Percentiles rank a stretch among this genome's conserved stretches.
Evolutionary conservation across 805 yeast species (phyloP).

Genomic region (Yamadazyma akitaensis): DNA sequence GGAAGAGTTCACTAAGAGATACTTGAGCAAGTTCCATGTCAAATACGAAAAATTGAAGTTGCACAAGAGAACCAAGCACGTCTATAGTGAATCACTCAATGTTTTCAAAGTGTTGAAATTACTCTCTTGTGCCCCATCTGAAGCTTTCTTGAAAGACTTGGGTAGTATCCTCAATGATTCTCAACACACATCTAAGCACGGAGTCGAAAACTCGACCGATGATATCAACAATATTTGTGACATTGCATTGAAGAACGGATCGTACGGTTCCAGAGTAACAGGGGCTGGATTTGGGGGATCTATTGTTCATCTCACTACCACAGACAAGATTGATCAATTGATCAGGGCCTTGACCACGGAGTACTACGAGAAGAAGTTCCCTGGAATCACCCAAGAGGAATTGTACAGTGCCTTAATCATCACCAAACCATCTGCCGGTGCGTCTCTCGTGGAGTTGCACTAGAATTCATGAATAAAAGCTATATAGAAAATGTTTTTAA

Average conservation of each 20-base stretch:
- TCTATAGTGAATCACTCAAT: conserved; percentile 56
- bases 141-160: conserved; percentile 38
- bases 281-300: conserved; percentile 84
- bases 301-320: conserved; percentile 58
- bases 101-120: conserved; percentile 50
- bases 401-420: conserved; percentile 51
- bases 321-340: conserved; percentile 36
- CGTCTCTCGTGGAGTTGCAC: conserved; percentile 24
- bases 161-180: conserved; percentile 60
- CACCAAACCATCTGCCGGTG: conserved; percentile 56
- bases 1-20: conserved; percentile 43
- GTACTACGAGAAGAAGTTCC: conserved; percentile 50
- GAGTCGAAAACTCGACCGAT: conserved; percentile 48
- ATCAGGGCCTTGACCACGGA: conserved; percentile 44
- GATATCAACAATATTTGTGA: conserved; percentile 52
- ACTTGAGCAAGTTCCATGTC: conserved; percentile 53
- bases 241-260: conserved; percentile 54
- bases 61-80: conserved; percentile 59
- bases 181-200: conserved; percentile 47
- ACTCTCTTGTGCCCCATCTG: conserved; percentile 28
- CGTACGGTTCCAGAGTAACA: conserved; percentile 67
- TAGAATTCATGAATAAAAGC: neutral
- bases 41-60: conserved; percentile 53
- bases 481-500: too few species aligned
- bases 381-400: conserved; percentile 43